Evolutionary conservation across 495 filamentous ascomycete genomes (phyloP).

Genomic region (Schizothecium vesticola): DNA sequence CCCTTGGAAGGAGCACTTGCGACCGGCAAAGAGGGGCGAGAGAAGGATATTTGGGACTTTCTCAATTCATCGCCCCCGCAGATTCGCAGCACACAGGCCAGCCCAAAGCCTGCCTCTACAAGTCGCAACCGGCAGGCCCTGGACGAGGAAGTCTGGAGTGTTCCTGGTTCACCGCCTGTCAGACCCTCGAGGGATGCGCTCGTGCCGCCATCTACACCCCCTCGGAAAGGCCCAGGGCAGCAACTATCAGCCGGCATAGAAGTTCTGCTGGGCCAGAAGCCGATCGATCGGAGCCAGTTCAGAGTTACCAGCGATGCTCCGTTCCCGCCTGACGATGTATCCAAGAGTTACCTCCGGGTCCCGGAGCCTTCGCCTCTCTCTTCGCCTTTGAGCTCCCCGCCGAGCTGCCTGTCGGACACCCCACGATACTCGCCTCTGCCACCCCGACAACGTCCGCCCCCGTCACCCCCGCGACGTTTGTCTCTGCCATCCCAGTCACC

Average conservation of each 20-base stretch:
- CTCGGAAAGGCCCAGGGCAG: neutral
- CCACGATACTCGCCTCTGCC: neutral
- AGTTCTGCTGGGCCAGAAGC: neutral
- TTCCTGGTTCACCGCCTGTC: neutral
- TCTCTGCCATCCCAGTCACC: neutral
- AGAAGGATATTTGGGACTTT: constrained; percentile 14
- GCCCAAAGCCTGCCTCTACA: neutral
- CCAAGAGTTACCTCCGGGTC: constrained; percentile 11
- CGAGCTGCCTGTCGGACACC: constrained; percentile 2
- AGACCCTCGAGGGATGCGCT: neutral
- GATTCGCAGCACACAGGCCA: neutral
- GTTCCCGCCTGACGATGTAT: neutral
- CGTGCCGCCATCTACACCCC: neutral
- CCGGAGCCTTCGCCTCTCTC: neutral
- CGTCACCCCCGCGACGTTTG: neutral
- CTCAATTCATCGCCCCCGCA: constrained; percentile 14
- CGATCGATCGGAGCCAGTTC: neutral
- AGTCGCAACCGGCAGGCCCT: neutral
- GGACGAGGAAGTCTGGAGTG: neutral
- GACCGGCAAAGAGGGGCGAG: neutral
- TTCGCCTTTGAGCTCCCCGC: constrained; percentile 13
- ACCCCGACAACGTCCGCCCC: neutral
- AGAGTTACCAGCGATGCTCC: neutral
- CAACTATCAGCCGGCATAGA: neutral
- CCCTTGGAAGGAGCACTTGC: neutral